Evolutionary conservation across 768 basidiomycete species (phyloP).

Genomic region (Hypholoma fasciculare): DNA sequence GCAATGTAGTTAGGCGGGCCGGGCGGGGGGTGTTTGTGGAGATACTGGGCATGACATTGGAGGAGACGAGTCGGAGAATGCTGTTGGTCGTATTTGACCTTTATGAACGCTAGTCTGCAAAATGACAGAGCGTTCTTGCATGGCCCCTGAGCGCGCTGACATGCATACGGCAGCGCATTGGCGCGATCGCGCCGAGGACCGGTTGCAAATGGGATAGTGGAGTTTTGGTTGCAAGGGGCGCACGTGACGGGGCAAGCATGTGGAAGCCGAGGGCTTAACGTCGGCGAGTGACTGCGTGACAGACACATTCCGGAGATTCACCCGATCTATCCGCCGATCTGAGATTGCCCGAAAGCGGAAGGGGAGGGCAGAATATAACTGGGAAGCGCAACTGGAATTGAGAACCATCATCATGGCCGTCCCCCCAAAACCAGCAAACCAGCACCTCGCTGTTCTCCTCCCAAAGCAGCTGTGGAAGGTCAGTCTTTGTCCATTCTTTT

Average conservation of each 20-base stretch:
- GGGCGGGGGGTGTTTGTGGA: neutral
- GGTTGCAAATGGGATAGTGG: neutral
- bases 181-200: neutral
- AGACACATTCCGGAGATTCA: constrained; percentile 16
- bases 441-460: constrained; percentile 78
- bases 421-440: constrained; percentile 45
- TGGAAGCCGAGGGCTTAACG: constrained; percentile 2
- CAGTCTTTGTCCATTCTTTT: neutral
- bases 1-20: neutral
- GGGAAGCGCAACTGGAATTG: neutral
- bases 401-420: constrained; percentile 11
- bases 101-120: too few relatives aligned
- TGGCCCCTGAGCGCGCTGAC: neutral
- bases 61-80: constrained; percentile 13
- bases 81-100: constrained; percentile 10
- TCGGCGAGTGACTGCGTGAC: constrained; percentile 14
- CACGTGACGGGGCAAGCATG: neutral
- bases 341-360: constrained; percentile 12
- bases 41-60: constrained; percentile 2
- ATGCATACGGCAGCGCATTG: neutral
- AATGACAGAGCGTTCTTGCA: constrained; percentile 7
- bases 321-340: constrained; percentile 18
- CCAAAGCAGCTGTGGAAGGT: constrained; percentile 78
- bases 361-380: constrained; percentile 18
- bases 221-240: neutral